Base-by-base conservation (phyloP, 2,329 filamentous ascomycete species). In the Pleurostoma richardsiae region DNA sequence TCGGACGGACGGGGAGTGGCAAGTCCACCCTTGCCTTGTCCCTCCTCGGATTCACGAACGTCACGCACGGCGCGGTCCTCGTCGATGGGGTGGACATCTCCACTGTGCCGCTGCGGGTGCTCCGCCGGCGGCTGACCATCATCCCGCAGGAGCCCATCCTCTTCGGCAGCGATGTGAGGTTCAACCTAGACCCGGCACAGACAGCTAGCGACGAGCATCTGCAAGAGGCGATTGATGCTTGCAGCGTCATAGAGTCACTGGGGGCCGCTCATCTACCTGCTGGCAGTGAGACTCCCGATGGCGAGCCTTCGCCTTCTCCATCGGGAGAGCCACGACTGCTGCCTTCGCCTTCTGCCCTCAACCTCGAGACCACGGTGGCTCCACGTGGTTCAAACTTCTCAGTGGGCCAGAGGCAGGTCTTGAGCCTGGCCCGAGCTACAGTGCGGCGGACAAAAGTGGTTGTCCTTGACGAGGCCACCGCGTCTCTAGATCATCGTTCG, bases 1-100 rank as follows among this genome's bases (percentile, higher is more conserved):
- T 92, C 1, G 90, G 90, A 1, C 82, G 90, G 31, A 96, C 91
- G 0, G 85, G 88, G 0, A 94, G 88, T 0, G 90, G 90, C n/a
- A 96, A 96, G 67, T 91, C 86, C 29, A 96, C 90, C 0, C 69
- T 84, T 2, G 80, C 80, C 2, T 73, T 83, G 30, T 76, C 77
- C 3, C 68, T 85, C 1, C 70, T 82, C 0, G 77, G 74, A 3
- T 81, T 78, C 0, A 69, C 59, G 0, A 62, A 60, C 2, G 59
- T 63, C 1, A 36, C 33, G n/a, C 8, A 36, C 4, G 46, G 46
- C 29, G 41, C 79, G 2, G 80, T 89, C 4, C 74, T 86, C 49
- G 88, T 89, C 59, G 72, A 79, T 49, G 72, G 76, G 42, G 88
- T 88, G 65, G 82, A 80, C 47, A 88, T 85, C 3, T 65, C 74